phyloP scores from a whole-genome alignment of 2,329 filamentous ascomycete genomes.

The Aureobasidium sp. region DNA sequence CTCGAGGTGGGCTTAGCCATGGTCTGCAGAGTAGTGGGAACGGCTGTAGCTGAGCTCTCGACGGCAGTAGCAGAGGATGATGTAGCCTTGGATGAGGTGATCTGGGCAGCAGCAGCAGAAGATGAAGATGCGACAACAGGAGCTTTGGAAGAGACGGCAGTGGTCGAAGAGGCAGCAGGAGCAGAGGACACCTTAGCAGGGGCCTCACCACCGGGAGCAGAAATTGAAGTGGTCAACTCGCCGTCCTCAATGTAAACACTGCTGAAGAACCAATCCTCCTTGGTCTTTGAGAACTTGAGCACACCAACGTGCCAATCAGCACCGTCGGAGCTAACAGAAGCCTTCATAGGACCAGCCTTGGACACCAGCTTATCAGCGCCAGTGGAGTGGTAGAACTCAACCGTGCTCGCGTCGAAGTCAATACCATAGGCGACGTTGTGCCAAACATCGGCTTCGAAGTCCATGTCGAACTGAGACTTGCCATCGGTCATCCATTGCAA shows the following conservation, averaged over 20 bases:
- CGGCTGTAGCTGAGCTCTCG: background rate
- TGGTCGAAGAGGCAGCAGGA: background rate
- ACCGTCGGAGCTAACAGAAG: constrained; percentile 56
- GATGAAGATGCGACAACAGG: background rate
- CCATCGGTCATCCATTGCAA: constrained; percentile 60
- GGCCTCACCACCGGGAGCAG: constrained; percentile 14
- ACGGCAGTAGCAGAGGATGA: background rate
- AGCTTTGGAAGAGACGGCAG: background rate
- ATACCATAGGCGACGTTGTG: constrained; percentile 71
- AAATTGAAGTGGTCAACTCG: constrained; percentile 24
- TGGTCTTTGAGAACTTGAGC: constrained; percentile 54
- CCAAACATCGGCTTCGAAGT: constrained; percentile 58
- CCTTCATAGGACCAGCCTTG: constrained; percentile 54
- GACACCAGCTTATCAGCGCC: constrained; percentile 51
- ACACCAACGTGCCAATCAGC: constrained; percentile 68
- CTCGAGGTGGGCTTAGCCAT: background rate
- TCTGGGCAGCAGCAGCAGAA: background rate
- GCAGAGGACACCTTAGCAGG: constrained; percentile 1
- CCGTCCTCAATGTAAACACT: constrained; percentile 64
- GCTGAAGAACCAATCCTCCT: constrained; percentile 65
- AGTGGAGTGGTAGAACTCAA: constrained; percentile 65
- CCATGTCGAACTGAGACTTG: constrained; percentile 54
- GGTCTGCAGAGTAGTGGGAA: constrained; percentile 1
- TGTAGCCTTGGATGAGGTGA: background rate
- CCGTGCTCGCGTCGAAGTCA: constrained; percentile 55